Percentiles rank a stretch among this genome's conserved stretches.
Conservation (phyloP, 1,284 basidiomycete species). For the Cutaneotrichosporon cavernicola region DNA sequence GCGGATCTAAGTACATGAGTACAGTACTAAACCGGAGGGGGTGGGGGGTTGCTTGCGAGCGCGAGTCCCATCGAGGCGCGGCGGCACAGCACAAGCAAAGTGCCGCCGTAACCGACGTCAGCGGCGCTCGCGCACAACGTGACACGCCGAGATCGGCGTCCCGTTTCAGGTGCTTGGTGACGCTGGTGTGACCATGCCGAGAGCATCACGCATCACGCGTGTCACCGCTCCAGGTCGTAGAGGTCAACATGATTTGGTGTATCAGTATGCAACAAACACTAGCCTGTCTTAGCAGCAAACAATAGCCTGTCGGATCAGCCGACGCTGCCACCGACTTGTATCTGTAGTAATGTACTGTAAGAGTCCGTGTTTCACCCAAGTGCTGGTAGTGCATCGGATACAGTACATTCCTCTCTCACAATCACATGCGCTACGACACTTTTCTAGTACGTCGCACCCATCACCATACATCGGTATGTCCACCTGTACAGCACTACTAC, state of each 20-base stretch:
- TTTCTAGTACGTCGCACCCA: neutral
- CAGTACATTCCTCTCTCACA: neutral
- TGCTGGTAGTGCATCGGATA: neutral
- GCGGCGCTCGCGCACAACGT: neutral
- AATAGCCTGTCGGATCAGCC: neutral
- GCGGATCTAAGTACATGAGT: slow-evolving; percentile 13
- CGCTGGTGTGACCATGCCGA: neutral
- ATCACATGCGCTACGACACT: no score
- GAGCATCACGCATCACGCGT: slow-evolving; percentile 1
- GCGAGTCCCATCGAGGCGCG: neutral
- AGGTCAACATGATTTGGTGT: neutral
- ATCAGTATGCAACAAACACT: neutral
- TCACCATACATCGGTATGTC: slow-evolving; percentile 2
- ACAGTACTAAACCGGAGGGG: no score
- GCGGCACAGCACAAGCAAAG: neutral
- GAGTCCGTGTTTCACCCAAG: neutral
- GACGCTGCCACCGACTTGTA: neutral
- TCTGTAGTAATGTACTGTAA: neutral
- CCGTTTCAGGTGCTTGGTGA: neutral
- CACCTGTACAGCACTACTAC: slow-evolving; percentile 3
- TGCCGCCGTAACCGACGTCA: neutral
- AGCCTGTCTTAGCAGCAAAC: neutral
- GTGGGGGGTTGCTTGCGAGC: neutral
- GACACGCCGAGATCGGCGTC: neutral
- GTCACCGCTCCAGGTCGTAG: neutral